Evolutionary conservation across 345 rosid genomes (phyloP).

Genomic region (Rhizophora mangle): DNA sequence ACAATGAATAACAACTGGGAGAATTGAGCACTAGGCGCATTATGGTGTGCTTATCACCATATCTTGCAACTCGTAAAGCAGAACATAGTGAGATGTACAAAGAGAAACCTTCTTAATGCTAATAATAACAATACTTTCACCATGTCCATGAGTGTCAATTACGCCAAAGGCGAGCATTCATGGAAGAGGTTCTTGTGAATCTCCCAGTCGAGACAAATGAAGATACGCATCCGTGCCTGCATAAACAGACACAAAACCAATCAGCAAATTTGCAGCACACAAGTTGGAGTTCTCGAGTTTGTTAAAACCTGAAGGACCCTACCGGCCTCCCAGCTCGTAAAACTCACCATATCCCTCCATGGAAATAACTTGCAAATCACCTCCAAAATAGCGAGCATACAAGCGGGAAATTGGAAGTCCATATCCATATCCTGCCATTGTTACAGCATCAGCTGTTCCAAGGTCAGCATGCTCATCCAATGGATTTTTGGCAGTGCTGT

Average conservation of each 20-base stretch:
- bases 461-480: conserved; percentile 60
- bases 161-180: conserved; percentile 21
- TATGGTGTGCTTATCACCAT: too few species aligned
- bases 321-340: background rate
- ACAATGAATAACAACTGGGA: too few species aligned
- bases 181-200: conserved; percentile 65
- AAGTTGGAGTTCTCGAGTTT: too few species aligned
- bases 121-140: too few species aligned
- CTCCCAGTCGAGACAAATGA: conserved; percentile 56
- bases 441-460: conserved; percentile 57
- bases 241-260: background rate
- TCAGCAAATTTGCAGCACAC: background rate
- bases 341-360: conserved; percentile 99
- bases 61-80: too few species aligned
- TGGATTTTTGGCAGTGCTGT: conserved; percentile 88
- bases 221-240: conserved; percentile 82
- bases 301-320: background rate
- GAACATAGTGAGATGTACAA: too few species aligned
- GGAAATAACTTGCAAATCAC: conserved; percentile 86
- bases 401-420: conserved; percentile 92
- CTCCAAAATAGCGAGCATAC: conserved; percentile 95
- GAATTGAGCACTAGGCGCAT: too few species aligned
- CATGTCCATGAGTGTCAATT: too few species aligned
- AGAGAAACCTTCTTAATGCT: too few species aligned
- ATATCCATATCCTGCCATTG: conserved; percentile 96